Evolutionary conservation across 2,329 filamentous ascomycete species (phyloP).

Genomic region (Cryphonectria naterciae): DNA sequence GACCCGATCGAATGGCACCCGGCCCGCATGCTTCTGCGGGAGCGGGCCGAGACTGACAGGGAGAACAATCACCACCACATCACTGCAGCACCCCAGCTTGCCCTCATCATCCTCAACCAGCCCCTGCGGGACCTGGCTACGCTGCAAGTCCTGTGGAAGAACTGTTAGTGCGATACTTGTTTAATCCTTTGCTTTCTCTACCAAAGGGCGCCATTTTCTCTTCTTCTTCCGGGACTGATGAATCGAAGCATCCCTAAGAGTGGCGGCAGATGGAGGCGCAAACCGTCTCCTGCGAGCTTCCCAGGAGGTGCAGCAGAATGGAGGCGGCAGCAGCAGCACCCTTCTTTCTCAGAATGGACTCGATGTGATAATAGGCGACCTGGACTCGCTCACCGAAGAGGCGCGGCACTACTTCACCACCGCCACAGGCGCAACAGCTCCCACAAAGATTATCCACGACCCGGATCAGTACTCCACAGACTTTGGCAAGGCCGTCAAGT

Average conservation of each 20-base stretch:
- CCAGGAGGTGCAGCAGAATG: constrained; percentile 22
- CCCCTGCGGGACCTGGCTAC: constrained; percentile 50
- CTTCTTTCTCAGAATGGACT: constrained; percentile 57
- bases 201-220: neutral
- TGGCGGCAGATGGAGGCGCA: constrained; percentile 92
- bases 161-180: constrained; percentile 41
- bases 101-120: constrained; percentile 57
- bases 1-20: constrained; percentile 34
- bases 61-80: neutral
- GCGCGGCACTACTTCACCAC: constrained; percentile 69
- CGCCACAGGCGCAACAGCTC: constrained; percentile 45
- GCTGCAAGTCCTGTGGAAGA: constrained; percentile 55
- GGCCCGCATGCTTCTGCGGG: constrained; percentile 30
- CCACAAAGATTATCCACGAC: constrained; percentile 68
- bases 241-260: constrained; percentile 60
- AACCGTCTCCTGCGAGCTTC: constrained; percentile 67
- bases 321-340: constrained; percentile 17
- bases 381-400: constrained; percentile 76
- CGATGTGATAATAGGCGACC: constrained; percentile 81
- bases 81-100: constrained; percentile 37
- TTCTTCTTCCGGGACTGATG: constrained; percentile 11
- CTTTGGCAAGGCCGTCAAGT: constrained; percentile 79
- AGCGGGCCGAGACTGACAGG: constrained; percentile 4
- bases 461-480: constrained; percentile 88
- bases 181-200: constrained; percentile 14